Percentiles rank a stretch among this genome's conserved stretches.
Conservation (phyloP, 1,284 basidiomycete species). For the Irpex sp. region DNA sequence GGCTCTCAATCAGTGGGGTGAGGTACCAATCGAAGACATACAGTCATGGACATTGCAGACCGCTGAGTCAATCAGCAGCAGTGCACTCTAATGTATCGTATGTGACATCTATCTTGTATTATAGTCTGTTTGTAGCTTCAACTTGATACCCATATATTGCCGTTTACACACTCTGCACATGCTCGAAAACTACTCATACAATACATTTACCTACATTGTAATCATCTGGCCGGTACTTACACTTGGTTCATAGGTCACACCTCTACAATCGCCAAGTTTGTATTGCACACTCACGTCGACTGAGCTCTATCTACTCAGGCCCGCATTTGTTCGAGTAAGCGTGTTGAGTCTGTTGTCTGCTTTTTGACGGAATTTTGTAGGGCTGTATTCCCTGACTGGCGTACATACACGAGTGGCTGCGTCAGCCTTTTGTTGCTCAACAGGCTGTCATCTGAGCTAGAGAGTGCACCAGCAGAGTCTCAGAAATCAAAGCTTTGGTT, state of each 20-base stretch:
- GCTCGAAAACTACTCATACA: not conserved
- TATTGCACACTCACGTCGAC: too few relatives aligned
- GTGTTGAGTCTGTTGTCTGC: too few relatives aligned
- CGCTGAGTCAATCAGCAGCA: conserved; percentile 46
- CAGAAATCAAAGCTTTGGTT: conserved; percentile 89
- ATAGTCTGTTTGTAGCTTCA: not conserved
- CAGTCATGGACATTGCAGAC: conserved; percentile 70
- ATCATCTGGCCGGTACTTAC: too few relatives aligned
- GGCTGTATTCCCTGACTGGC: not conserved
- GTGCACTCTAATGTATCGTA: not conserved
- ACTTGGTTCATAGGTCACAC: too few relatives aligned
- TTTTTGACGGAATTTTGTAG: too few relatives aligned
- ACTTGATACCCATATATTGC: not conserved
- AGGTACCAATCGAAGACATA: conserved; percentile 68
- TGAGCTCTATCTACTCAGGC: too few relatives aligned
- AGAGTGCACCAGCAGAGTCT: conserved; percentile 16
- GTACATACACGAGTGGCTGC: not conserved
- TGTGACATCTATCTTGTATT: not conserved
- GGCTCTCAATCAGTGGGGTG: conserved; percentile 62
- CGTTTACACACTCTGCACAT: not conserved
- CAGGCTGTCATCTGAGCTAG: not conserved
- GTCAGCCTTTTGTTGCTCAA: not conserved
- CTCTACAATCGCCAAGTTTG: too few relatives aligned
- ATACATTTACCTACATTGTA: too few relatives aligned
- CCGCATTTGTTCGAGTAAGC: too few relatives aligned